phyloP scores from a whole-genome alignment of 495 filamentous ascomycete genomes.

The Penicillium cataractarum region DNA sequence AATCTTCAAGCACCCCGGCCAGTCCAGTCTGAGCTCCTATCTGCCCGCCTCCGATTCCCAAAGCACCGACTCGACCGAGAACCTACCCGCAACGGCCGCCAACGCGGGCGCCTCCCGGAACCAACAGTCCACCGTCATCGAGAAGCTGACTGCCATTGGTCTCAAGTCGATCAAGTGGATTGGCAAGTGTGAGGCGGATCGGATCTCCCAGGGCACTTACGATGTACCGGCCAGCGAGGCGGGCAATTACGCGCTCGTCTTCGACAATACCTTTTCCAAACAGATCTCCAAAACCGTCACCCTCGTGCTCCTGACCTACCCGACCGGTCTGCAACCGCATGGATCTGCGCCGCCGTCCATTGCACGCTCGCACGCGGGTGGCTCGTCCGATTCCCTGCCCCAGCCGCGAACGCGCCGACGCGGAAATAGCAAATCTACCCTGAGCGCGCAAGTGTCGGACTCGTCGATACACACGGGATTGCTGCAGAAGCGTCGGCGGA shows the following conservation, averaged over 20 bases:
- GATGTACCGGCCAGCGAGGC: constrained; percentile 72
- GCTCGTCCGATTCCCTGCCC: constrained; percentile 38
- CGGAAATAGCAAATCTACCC: constrained; percentile 37
- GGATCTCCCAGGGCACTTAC: constrained; percentile 88
- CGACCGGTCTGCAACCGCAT: constrained; percentile 80
- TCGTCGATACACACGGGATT: constrained; percentile 69
- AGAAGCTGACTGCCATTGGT: constrained; percentile 82
- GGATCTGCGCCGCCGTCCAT: constrained; percentile 42
- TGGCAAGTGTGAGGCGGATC: constrained; percentile 94
- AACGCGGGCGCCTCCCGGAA: constrained; percentile 37
- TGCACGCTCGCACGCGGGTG: constrained; percentile 41
- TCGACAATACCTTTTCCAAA: constrained; percentile 99
- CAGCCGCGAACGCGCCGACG: constrained; percentile 37
- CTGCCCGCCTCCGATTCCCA: constrained; percentile 45
- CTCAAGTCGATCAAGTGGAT: constrained; percentile 86
- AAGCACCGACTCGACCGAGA: constrained; percentile 48
- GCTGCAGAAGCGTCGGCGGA: constrained; percentile 85
- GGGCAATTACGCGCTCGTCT: constrained; percentile 94
- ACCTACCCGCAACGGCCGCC: constrained; percentile 38
- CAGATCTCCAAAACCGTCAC: constrained; percentile 92
- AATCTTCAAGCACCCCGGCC: constrained; percentile 93
- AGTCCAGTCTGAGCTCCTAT: constrained; percentile 54
- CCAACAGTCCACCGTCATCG: constrained; percentile 65
- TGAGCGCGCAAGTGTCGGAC: constrained; percentile 34
- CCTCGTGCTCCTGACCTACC: constrained; percentile 91